Conservation (phyloP, 2,329 filamentous ascomycete species). For the Coniella vitis region DNA sequence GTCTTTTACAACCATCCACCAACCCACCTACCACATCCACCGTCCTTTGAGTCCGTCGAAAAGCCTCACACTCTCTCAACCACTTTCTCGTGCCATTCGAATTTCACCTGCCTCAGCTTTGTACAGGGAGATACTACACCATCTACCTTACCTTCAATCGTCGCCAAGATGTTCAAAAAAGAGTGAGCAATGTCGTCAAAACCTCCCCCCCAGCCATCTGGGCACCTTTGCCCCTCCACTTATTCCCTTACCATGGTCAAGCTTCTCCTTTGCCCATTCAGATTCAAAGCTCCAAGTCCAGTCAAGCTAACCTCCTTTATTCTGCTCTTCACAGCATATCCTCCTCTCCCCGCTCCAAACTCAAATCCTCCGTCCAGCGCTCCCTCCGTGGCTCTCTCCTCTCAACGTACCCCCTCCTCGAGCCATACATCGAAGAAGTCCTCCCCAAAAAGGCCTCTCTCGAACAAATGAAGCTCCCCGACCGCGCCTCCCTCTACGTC, state of each 20-base stretch:
- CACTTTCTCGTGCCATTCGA: no score
- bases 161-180: slow-evolving; percentile 79
- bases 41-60: neutral
- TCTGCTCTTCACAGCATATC: slow-evolving; percentile 69
- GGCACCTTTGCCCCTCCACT: no score
- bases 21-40: neutral
- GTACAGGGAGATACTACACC: neutral
- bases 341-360: slow-evolving; percentile 80
- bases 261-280: no score
- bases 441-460: slow-evolving; percentile 91
- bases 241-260: no score
- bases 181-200: slow-evolving; percentile 50
- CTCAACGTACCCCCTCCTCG: slow-evolving; percentile 77
- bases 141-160: neutral
- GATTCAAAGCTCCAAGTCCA: no score
- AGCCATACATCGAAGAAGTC: slow-evolving; percentile 85
- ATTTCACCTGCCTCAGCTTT: neutral
- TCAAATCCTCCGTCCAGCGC: slow-evolving; percentile 94
- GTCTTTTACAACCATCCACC: slow-evolving; percentile 11
- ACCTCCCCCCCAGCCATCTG: neutral
- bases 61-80: neutral
- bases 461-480: slow-evolving; percentile 86
- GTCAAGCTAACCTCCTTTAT: neutral
- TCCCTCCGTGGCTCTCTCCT: slow-evolving; percentile 75
- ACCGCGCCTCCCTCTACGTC: slow-evolving; percentile 83